Conservation (phyloP, 1,139 yeast genomes). For the Debaryomyces coudertii region DNA sequence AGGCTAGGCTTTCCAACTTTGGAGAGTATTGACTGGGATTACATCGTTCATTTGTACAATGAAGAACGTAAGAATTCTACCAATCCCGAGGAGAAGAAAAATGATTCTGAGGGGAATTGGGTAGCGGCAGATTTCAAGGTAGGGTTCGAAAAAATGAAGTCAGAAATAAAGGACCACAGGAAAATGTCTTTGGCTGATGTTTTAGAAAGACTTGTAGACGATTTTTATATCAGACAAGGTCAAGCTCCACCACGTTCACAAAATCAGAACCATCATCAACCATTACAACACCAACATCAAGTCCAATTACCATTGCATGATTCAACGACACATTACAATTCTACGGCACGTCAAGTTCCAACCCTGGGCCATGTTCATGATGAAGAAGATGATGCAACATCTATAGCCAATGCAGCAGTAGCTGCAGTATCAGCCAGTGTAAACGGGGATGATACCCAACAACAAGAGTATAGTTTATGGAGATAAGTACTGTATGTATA, state of each 20-base stretch:
- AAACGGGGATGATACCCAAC: conserved; percentile 31
- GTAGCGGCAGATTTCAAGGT: conserved; percentile 36
- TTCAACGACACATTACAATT: conserved; percentile 2
- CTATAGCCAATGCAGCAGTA: conserved; percentile 42
- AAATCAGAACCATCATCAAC: conserved; percentile 9
- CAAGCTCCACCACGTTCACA: conserved; percentile 9
- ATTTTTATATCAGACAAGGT: conserved; percentile 19
- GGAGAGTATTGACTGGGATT: conserved; percentile 63
- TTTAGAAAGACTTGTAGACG: conserved; percentile 27
- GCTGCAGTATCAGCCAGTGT: conserved; percentile 39
- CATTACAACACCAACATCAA: conserved; percentile 7
- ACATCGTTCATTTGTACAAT: conserved; percentile 15
- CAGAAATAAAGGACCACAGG: conserved; percentile 33
- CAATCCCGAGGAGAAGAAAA: conserved; percentile 9
- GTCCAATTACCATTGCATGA: conserved; percentile 8
- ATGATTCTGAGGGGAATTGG: conserved; percentile 24
- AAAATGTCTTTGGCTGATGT: conserved; percentile 27
- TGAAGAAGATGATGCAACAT: conserved; percentile 29
- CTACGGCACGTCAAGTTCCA: conserved; percentile 2
- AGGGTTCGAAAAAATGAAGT: conserved; percentile 39
- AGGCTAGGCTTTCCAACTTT: conserved; percentile 49
- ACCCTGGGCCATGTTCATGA: conserved; percentile 8
- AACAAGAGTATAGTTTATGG: conserved; percentile 43
- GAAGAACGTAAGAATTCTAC: conserved; percentile 12
- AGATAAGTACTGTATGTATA: conserved; percentile 19